Evolutionary conservation across 495 filamentous ascomycete genomes (phyloP), one percentile per base, ranked within the genome.

Genomic region (Neurospora sp.): DNA sequence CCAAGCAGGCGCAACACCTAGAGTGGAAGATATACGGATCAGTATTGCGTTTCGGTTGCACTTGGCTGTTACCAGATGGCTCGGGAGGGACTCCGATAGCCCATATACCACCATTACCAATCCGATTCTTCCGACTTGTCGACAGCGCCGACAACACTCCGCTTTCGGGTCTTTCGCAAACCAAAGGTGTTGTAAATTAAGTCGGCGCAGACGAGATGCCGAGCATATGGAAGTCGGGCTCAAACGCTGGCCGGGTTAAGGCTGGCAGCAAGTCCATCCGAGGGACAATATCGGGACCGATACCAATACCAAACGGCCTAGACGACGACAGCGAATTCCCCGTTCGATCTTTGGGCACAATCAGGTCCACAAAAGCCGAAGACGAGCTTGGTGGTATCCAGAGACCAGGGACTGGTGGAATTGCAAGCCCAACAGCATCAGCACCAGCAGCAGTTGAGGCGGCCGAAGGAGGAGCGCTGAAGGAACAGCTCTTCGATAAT

Each of bases 261-360:
- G 73, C 82, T 69, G 76, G 79, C 43, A 77, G 75, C 48, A 81
- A 81, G 72, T 82, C 81, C 13, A 83, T 88, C 69, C 83, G 85
- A 48, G 85, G 85, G 39, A 86, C 84, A 77, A 88, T 88, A 48
- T 87, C 85, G 21, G 83, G 80, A 28, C 87, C 87, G 75, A 86
- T 87, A 40, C 83, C 84, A 28, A 84, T 86, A n/a, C 77, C 75
- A 37, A 73, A 54, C 70, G 21, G 59, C 6, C 42, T 81, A 8
- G 78, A 78, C 36, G 84, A 86, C 71, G 85, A 83, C 54, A 83
- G 84, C 37, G 84, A 84, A 39, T 82, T 84, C 74, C 81, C 83
- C 39, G 15, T 66, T 19, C 24, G 54, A 36, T 66, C 54, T 66
- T 36, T 66, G 54, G 54, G 54, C 54, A 15, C 28, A 66, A 66